These are phyloP conservation scores for Fusarium napiforme DNA, from an alignment of 2,329 filamentous ascomycete genomes.

Conservation along the genomic window DNA sequence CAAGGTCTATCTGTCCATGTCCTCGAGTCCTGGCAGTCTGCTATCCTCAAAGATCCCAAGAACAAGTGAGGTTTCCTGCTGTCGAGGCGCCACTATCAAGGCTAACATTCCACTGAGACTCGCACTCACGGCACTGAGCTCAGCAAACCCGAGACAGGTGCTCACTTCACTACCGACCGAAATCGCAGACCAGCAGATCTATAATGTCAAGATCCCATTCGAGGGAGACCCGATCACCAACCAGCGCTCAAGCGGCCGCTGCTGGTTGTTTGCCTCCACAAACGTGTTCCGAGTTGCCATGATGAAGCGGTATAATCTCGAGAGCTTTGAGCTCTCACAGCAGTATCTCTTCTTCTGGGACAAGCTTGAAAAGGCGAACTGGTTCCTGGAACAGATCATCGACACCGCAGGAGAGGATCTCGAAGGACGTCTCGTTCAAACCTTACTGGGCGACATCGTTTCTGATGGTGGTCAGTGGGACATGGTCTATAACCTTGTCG, in stretches of 20 bases:
- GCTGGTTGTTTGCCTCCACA: conserved; percentile 93
- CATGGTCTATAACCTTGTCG: conserved; percentile 87
- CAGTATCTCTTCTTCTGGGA: conserved; percentile 93
- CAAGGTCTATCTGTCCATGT: conserved; percentile 63
- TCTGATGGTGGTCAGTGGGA: conserved; percentile 91
- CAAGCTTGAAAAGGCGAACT: conserved; percentile 92
- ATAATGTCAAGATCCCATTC: conserved; percentile 84
- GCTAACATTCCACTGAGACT: conserved; percentile 61
- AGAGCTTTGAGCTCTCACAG: conserved; percentile 86
- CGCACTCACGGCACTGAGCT: conserved; percentile 77
- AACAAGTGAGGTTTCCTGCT: conserved; percentile 61
- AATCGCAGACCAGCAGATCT: conserved; percentile 79
- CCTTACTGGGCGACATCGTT: conserved; percentile 74
- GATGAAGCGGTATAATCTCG: conserved; percentile 83
- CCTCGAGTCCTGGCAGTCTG: conserved; percentile 68
- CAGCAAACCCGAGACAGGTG: conserved; percentile 72
- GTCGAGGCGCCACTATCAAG: too few relatives aligned
- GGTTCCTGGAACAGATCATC: conserved; percentile 85
- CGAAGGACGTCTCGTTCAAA: conserved; percentile 78
- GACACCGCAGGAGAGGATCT: conserved; percentile 77
- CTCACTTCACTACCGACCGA: conserved; percentile 71
- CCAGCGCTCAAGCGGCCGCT: conserved; percentile 82
- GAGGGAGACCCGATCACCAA: conserved; percentile 88
- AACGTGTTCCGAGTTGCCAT: conserved; percentile 91
- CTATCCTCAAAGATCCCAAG: conserved; percentile 72